Percentiles rank a stretch among this genome's conserved stretches.
Evolutionary conservation across 179 eudicot species (phyloP).

Genomic region (Amaranthus tricolor): DNA sequence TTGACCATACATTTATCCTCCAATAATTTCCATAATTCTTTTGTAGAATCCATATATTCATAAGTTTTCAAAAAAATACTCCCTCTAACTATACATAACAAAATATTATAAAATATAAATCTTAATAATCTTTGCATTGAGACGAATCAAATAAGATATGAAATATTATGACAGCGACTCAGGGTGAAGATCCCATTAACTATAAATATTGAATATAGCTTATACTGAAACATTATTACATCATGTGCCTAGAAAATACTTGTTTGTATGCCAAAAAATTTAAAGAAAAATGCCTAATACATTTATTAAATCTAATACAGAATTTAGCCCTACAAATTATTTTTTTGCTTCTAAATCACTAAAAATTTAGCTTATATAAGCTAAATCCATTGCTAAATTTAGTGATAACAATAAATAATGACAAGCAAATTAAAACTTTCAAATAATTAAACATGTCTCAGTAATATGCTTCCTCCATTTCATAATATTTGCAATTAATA

Average conservation of each 20-base stretch:
- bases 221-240: too few relatives aligned
- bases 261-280: not conserved
- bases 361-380: not conserved
- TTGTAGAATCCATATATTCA: too few relatives aligned
- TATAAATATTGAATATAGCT: too few relatives aligned
- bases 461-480: not conserved
- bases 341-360: slow-evolving; percentile 7
- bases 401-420: not conserved
- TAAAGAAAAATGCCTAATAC: not conserved
- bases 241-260: not conserved
- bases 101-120: too few relatives aligned
- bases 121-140: too few relatives aligned
- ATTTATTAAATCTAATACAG: not conserved
- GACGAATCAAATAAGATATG: too few relatives aligned
- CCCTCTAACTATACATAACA: too few relatives aligned
- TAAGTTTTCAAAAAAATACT: too few relatives aligned
- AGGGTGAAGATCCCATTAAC: too few relatives aligned
- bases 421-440: not conserved
- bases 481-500: not conserved
- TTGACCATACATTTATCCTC: too few relatives aligned
- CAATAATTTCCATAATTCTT: too few relatives aligned
- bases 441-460: not conserved
- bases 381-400: not conserved
- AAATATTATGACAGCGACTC: too few relatives aligned
- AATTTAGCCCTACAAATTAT: not conserved